Base-by-base conservation (phyloP, 2,329 filamentous ascomycete genomes). In the Claviceps africana region DNA sequence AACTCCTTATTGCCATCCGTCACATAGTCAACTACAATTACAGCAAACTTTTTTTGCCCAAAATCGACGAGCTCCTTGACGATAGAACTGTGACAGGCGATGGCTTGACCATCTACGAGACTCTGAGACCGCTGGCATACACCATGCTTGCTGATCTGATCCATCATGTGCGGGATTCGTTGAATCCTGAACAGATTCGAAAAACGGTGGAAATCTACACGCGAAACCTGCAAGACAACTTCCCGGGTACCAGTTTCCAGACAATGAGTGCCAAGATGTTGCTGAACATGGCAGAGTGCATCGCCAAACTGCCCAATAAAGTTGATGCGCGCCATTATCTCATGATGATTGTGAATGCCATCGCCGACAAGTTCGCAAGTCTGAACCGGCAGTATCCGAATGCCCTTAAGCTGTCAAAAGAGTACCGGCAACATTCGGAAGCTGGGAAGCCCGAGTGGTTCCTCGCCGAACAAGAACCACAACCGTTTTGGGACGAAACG, bases 11-110 rank as follows among this genome's bases (percentile, higher is more conserved):
- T 50, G 94, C 93, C 0, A 96, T 98, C 54, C 81, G 94, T 22
- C 94, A 99, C 64, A 96, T 98, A 60, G 96, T 98, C 67, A 98
- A 97, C 69, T 97, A 97, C 70, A 97, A 97, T 64, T 97, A 96
- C 61, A 77, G 93, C 53, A 91, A 89, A 64, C 95, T 97, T 51
- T 98, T 98, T 64, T 71, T 97, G 28, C 83, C 83, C 39, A 95
- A 95, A 67, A 96, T 99, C 58, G 89, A 97, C 59, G 89, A 96
- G 64, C 76, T 99, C 37, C 72, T 99, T 46, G 93, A 99, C 58
- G 90, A 97, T 71, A 79, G 88, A 60, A 97, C 90, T 0, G 70
- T 99, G 52, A 95, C 97, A 52, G 94, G 93, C 11, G 93, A 98
- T 69, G 93, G 93, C 0, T 72, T 98, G 51, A 98, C 93, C 0